These are phyloP conservation scores for Annulohypoxylon maeteangense DNA, from an alignment of 495 filamentous ascomycete genomes.

Conservation along the genomic window DNA sequence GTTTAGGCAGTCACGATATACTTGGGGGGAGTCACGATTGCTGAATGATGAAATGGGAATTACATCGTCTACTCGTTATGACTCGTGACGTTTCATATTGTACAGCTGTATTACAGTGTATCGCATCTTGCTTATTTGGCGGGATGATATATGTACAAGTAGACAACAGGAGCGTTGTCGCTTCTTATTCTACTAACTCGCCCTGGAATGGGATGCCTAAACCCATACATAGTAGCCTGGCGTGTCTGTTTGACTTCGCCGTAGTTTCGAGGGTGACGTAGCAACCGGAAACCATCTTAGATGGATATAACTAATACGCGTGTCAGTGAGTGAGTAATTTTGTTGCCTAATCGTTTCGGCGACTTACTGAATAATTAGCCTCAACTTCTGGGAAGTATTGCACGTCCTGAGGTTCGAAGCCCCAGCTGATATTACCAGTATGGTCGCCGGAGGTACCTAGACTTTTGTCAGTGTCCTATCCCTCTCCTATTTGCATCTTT, in stretches of 20 bases:
- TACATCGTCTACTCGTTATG: conserved; percentile 5
- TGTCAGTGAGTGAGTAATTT: conserved; percentile 45
- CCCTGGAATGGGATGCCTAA: conserved; percentile 89
- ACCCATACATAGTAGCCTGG: conserved; percentile 81
- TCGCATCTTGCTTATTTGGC: neutral
- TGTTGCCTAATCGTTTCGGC: conserved; percentile 14
- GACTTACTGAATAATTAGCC: conserved; percentile 88
- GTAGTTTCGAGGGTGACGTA: conserved; percentile 88
- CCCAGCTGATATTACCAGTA: conserved; percentile 86
- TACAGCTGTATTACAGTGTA: conserved; percentile 42
- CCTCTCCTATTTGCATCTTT: neutral
- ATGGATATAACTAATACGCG: conserved; percentile 71
- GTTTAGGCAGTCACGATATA: conserved; percentile 21
- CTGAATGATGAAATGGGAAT: conserved; percentile 6
- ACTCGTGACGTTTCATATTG: conserved; percentile 18
- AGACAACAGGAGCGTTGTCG: neutral
- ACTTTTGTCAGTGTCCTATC: conserved; percentile 12
- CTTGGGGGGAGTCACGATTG: neutral
- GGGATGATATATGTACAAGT: conserved; percentile 31
- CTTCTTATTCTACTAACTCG: conserved; percentile 59
- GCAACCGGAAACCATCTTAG: conserved; percentile 93
- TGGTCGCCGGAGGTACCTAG: conserved; percentile 75
- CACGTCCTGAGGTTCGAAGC: conserved; percentile 75
- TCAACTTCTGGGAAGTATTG: conserved; percentile 92
- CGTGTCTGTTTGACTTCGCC: conserved; percentile 89